Evolutionary conservation across 2,329 filamentous ascomycete species (phyloP).

Genomic region (Alternaria brassicae): DNA sequence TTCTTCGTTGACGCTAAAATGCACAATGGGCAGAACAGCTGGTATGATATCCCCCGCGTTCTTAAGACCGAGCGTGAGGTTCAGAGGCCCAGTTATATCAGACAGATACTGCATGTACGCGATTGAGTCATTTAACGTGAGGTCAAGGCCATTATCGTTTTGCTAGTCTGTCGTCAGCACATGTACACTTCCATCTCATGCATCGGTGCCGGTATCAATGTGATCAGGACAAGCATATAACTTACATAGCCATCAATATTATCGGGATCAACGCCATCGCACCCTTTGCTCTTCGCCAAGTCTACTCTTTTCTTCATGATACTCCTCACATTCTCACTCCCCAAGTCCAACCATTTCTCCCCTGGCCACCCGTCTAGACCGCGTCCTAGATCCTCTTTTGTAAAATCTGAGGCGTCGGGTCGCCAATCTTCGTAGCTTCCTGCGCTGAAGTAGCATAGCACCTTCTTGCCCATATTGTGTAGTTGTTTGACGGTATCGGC

Average conservation of each 20-base stretch:
- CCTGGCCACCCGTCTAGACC: conserved; percentile 68
- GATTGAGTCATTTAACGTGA: conserved; percentile 65
- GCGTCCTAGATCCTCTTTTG: conserved; percentile 63
- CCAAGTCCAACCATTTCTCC: conserved; percentile 71
- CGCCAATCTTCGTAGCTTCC: conserved; percentile 72
- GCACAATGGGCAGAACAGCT: conserved; percentile 59
- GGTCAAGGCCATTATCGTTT: conserved; percentile 67
- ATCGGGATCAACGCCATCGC: conserved; percentile 73
- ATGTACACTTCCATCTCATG: neutral
- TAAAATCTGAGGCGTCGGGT: conserved; percentile 64
- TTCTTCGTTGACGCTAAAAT: conserved; percentile 75
- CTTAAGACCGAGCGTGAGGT: conserved; percentile 71
- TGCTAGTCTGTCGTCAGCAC: conserved; percentile 29
- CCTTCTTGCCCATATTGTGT: conserved; percentile 62
- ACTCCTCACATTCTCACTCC: conserved; percentile 63
- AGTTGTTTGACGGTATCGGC: conserved; percentile 57
- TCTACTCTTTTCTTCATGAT: conserved; percentile 70
- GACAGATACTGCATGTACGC: conserved; percentile 68
- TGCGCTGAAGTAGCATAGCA: conserved; percentile 79
- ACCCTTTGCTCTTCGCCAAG: conserved; percentile 67
- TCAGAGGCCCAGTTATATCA: conserved; percentile 59
- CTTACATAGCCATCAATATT: conserved; percentile 71
- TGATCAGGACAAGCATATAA: conserved; percentile 12
- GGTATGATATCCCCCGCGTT: conserved; percentile 69
- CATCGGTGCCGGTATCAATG: no score